Conservation (phyloP, 2,329 filamentous ascomycete genomes). For the Penicillium fuscoglaucum region DNA sequence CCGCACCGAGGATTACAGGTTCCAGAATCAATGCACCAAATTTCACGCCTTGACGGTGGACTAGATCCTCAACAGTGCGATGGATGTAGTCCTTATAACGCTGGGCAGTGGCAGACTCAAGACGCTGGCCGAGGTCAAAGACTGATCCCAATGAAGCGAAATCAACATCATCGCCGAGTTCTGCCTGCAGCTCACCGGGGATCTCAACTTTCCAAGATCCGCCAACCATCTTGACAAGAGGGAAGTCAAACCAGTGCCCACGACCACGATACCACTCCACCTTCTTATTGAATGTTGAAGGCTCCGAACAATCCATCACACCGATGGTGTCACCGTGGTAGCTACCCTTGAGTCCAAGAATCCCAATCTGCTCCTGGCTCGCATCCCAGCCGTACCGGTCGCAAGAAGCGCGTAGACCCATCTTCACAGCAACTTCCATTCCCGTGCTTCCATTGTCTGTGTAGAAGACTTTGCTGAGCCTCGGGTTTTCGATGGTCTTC, state of each 20-base stretch:
- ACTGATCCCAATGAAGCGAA: slow-evolving; percentile 56
- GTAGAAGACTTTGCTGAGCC: slow-evolving; percentile 72
- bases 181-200: slow-evolving; percentile 51
- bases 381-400: slow-evolving; percentile 66
- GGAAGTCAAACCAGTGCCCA: slow-evolving; percentile 80
- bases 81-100: slow-evolving; percentile 63
- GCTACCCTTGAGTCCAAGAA: slow-evolving; percentile 74
- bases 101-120: slow-evolving; percentile 47
- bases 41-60: slow-evolving; percentile 58
- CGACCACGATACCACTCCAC: slow-evolving; percentile 82
- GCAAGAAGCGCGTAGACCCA: slow-evolving; percentile 71
- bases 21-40: slow-evolving; percentile 80
- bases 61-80: slow-evolving; percentile 54
- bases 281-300: slow-evolving; percentile 74
- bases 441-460: slow-evolving; percentile 84
- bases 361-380: slow-evolving; percentile 58
- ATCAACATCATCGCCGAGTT: slow-evolving; percentile 47
- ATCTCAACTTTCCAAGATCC: slow-evolving; percentile 67
- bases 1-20: slow-evolving; percentile 76
- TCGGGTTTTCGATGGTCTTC: slow-evolving; percentile 59
- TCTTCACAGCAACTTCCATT: slow-evolving; percentile 81
- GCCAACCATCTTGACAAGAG: slow-evolving; percentile 64
- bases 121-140: slow-evolving; percentile 59
- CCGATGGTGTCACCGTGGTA: slow-evolving; percentile 89
- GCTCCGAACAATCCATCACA: slow-evolving; percentile 82